Base-by-base conservation (phyloP, 2,329 filamentous ascomycete genomes). In the Penicillium griseofulvum region DNA sequence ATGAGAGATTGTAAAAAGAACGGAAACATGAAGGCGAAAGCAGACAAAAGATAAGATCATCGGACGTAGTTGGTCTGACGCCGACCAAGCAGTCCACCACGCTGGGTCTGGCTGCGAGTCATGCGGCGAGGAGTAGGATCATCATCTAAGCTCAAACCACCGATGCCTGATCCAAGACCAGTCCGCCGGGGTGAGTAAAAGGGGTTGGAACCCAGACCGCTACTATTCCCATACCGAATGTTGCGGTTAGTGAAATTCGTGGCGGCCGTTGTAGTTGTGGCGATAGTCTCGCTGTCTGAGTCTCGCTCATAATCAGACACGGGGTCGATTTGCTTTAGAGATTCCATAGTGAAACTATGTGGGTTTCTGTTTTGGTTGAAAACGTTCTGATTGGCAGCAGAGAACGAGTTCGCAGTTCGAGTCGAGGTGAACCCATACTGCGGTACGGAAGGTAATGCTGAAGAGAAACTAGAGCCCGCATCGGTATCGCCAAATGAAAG, bases 231-330 rank as follows among this genome's bases (percentile, higher is more conserved):
- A 47, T 74, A 71, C n/a, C 72, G 68, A 38, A 72, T 74, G 39
- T 74, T 70, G 19, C 61, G 65, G 33, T 69, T 68, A 2, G 70
- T 72, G 33, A 65, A 66, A 61, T 71, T 68, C 6, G 71, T 74
- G 36, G 60, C 63, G 6, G 61, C 63, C 1, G 69, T 71, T 14
- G 69, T 65, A 14, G 64, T 67, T 7, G 71, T 73, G 36, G 69
- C 62, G 5, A 68, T 64, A n/a, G 71, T 74, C 55, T 74, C 72
- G 24, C 61, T 65, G 44, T 74, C 72, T 4, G 72, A 74, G 47
- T 74, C 72, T 39, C 60, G 64, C 29, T 70, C 70, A 28, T 66
- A 66, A 14, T 74, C 70, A 4, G 68, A 72, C 2, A 49, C 51
- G 26, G 70, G 67, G 2, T 73, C 71, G 17, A 66, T 66, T 26